Base-by-base conservation (phyloP, 139 green algal species). In the Nannochloris sp. region DNA sequence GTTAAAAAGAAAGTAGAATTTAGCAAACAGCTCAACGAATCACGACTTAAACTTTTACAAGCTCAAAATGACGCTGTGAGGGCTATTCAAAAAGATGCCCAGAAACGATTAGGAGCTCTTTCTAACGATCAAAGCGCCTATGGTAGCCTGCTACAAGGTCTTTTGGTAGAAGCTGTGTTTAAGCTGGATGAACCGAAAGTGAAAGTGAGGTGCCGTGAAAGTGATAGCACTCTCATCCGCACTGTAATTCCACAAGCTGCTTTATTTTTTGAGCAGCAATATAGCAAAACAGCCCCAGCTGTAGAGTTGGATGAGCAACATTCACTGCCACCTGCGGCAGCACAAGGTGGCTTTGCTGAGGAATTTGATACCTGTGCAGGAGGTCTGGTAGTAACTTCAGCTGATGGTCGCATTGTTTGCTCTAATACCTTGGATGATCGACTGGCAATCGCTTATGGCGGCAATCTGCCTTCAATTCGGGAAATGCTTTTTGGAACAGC, bases 1-100 rank as follows among this genome's bases (percentile, higher is more conserved):
- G 87, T 95, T 12, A 92, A 96, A 79, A 99, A 99, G 85, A 98
- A 97, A 71, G 97, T 99, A 44, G 94, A 97, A 65, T 91, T 88
- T 75, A 97, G 90, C 53, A 98, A 95, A 84, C 86, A 96, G 66
- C 79, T 97, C 24, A 99, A 99, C 70, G 87, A 91, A 42, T 82
- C 82, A 56, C 81, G 94, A 3, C 64, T 99, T 12, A 91, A 90
- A 70, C 82, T 99, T n/a, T 81, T 99, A 34, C 75, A 88, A 34
- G 92, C 93, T 24, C 77, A 84, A 30, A 89, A 98, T 60, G 77
- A 85, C 2, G 85, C 88, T 36, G 86, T 97, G 44, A 82, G 90
- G 61, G 37, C 34, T 29, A 45, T 90, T 31, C 56, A 89, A 30
- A 70, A 68, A 6, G 78, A 83, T 54, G 86, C 87, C 1, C 78